Evolutionary conservation across 192 early-diverging fungal genomes (phyloP).

Genomic region (Gonapodya sp.): DNA sequence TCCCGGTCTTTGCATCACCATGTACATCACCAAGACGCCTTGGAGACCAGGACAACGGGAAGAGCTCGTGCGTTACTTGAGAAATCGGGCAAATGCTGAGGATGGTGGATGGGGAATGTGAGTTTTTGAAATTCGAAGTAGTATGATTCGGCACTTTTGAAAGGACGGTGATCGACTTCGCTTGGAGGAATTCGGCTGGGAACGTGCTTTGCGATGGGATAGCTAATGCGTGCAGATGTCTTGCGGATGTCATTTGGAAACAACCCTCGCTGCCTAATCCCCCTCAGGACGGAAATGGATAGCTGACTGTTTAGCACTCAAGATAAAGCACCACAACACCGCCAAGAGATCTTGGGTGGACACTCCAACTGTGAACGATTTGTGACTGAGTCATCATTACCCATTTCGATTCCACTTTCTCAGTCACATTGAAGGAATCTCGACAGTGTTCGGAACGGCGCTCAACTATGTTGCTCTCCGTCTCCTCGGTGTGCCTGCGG

Average conservation of each 20-base stretch:
- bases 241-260: too few relatives aligned
- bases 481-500: conserved; percentile 71
- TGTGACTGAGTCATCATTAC: not conserved
- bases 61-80: conserved; percentile 82
- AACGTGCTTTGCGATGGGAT: too few relatives aligned
- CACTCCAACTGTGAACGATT: too few relatives aligned
- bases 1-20: conserved; percentile 79
- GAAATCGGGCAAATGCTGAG: conserved; percentile 64
- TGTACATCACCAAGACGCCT: conserved; percentile 70
- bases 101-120: conserved; percentile 97
- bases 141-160: not conserved
- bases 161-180: too few relatives aligned
- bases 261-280: too few relatives aligned
- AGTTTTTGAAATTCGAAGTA: conserved; percentile 11
- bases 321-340: too few relatives aligned
- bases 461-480: conserved; percentile 88
- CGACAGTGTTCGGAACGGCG: conserved; percentile 92
- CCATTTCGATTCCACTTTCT: not conserved
- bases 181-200: too few relatives aligned
- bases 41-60: conserved; percentile 51
- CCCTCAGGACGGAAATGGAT: too few relatives aligned
- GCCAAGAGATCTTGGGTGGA: too few relatives aligned
- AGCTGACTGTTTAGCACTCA: too few relatives aligned
- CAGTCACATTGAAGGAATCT: conserved; percentile 81
- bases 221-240: too few relatives aligned